A percentile compares a stretch with the other conserved stretches of the same genome.
phyloP scores from a whole-genome alignment of 257 asterid species.

The Rauvolfia tetraphylla region DNA sequence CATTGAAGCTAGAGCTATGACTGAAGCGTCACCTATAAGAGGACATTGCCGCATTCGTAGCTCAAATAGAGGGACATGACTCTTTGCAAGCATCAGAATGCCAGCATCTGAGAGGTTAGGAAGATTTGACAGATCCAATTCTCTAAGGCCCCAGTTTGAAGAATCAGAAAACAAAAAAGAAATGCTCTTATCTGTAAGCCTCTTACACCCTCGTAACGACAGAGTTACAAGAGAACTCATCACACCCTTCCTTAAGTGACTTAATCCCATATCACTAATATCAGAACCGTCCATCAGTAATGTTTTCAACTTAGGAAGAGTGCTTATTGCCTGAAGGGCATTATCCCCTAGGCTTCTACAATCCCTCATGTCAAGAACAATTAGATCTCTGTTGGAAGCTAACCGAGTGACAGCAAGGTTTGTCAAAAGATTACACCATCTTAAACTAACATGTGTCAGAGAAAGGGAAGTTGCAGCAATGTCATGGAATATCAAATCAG shows the following conservation, averaged over 20 bases:
- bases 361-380: slow-evolving; percentile 71
- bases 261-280: slow-evolving; percentile 73
- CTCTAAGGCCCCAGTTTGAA: slow-evolving; percentile 52
- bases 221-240: slow-evolving; percentile 55
- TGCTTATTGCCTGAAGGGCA: slow-evolving; percentile 59
- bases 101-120: slow-evolving; percentile 74
- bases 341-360: slow-evolving; percentile 80
- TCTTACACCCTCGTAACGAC: slow-evolving; percentile 88
- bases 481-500: slow-evolving; percentile 92
- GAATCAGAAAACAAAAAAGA: slow-evolving; percentile 51
- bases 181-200: slow-evolving; percentile 77
- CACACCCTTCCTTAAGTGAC: slow-evolving; percentile 59
- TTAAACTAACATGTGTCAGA: slow-evolving; percentile 67
- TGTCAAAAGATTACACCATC: slow-evolving; percentile 90
- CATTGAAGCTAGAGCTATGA: slow-evolving; percentile 85
- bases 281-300: slow-evolving; percentile 80
- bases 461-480: slow-evolving; percentile 78
- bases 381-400: slow-evolving; percentile 61
- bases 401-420: slow-evolving; percentile 64
- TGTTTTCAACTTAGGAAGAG: slow-evolving; percentile 63
- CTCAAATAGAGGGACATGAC: slow-evolving; percentile 58
- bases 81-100: slow-evolving; percentile 60
- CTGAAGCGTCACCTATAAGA: slow-evolving; percentile 73
- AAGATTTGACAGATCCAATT: slow-evolving; percentile 76
- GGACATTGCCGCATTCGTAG: slow-evolving; percentile 94